Percentiles rank a stretch among this genome's conserved stretches.
Evolutionary conservation across 345 rosid species (phyloP).

Genomic region (Brassica juncea): DNA sequence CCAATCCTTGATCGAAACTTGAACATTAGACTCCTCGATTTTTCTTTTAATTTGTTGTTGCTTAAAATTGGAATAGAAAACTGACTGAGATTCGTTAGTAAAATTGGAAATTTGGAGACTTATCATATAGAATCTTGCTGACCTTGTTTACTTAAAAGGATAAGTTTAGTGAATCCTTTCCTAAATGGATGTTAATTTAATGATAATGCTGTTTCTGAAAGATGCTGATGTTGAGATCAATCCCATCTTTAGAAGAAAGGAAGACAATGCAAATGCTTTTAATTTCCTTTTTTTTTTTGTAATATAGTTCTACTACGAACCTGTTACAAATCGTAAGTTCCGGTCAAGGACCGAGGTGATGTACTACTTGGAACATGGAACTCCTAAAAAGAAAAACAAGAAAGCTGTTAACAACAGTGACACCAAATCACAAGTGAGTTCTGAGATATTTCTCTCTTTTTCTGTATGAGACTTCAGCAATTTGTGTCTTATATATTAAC

Average conservation of each 20-base stretch:
- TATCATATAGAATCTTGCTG: not conserved
- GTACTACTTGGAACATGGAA: constrained; percentile 42
- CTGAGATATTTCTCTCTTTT: not conserved
- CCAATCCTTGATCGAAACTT: not conserved
- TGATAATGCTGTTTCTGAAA: not conserved
- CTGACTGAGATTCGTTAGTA: not conserved
- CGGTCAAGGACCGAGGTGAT: constrained; percentile 44
- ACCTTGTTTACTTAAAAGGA: not conserved
- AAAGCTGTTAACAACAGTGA: constrained; percentile 29
- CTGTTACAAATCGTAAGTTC: constrained; percentile 40
- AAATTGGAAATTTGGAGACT: not conserved
- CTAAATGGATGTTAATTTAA: not conserved
- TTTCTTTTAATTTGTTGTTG: not conserved
- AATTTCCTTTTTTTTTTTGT: not conserved
- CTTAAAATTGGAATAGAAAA: not conserved
- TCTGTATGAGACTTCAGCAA: not conserved
- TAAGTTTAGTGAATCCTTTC: not conserved
- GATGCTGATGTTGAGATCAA: not conserved
- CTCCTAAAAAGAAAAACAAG: constrained; percentile 15
- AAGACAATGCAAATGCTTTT: not conserved
- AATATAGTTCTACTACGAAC: constrained; percentile 45
- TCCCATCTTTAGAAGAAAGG: not conserved
- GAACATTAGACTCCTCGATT: not conserved
- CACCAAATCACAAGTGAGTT: constrained; percentile 42
- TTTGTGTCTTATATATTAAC: constrained; percentile 11